Percentiles rank a stretch among this genome's conserved stretches.
Evolutionary conservation across 2,329 filamentous ascomycete genomes (phyloP).

Genomic region (Graphiopsis chlorocephala): DNA sequence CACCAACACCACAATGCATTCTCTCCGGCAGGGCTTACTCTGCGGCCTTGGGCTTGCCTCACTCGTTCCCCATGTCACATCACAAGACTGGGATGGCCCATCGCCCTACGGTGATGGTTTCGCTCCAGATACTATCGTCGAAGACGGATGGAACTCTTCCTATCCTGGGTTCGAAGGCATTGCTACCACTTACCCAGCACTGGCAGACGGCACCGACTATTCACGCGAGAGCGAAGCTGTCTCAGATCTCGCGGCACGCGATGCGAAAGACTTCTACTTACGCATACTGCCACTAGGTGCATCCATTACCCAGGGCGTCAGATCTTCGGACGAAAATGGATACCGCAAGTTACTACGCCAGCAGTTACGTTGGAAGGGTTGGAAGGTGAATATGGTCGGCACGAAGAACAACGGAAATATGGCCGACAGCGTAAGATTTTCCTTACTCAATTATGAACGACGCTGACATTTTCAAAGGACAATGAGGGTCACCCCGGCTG

Average conservation of each 20-base stretch:
- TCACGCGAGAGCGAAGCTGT: background rate
- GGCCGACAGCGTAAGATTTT: background rate
- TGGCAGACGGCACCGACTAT: background rate
- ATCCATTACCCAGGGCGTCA: background rate
- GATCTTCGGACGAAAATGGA: background rate
- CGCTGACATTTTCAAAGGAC: background rate
- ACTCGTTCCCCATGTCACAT: background rate
- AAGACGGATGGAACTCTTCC: background rate
- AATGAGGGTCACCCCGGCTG: background rate
- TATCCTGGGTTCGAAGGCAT: background rate
- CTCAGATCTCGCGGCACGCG: background rate
- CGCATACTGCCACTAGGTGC: background rate
- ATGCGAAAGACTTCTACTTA: background rate
- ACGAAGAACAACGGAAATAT: background rate
- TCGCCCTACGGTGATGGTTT: background rate
- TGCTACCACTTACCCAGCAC: background rate
- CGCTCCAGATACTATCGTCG: background rate
- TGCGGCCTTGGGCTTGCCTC: background rate
- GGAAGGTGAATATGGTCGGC: background rate
- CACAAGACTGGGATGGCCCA: background rate
- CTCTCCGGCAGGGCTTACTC: background rate
- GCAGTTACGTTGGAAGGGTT: background rate
- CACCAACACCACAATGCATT: background rate
- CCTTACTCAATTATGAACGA: background rate
- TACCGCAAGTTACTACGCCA: conserved; percentile 1